A percentile compares a stretch with the other conserved stretches of the same genome.
phyloP scores from a whole-genome alignment of 176 grass and related monocot genomes.

The Carex parvula region DNA sequence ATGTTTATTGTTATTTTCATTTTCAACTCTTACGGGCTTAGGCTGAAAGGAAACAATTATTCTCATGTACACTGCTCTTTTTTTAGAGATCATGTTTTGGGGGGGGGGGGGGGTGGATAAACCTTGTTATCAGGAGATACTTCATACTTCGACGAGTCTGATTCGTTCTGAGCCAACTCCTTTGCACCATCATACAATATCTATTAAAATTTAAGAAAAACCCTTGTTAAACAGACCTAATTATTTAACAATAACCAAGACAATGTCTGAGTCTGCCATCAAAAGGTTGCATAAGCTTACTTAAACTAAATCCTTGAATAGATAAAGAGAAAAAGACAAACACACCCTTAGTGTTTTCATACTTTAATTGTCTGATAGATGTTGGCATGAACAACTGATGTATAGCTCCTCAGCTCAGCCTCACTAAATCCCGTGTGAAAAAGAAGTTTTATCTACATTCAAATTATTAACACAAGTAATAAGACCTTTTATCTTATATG shows the following conservation, averaged over 20 bases:
- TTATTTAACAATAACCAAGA: neutral
- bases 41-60: neutral
- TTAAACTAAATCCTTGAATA: conserved; percentile 31
- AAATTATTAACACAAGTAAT: conserved; percentile 21
- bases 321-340: conserved; percentile 37
- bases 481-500: neutral
- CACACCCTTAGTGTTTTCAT: conserved; percentile 75
- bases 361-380: conserved; percentile 99
- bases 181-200: conserved; percentile 91
- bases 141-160: conserved; percentile 65
- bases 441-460: conserved; percentile 86
- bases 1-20: neutral
- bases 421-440: conserved; percentile 93
- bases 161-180: conserved; percentile 78
- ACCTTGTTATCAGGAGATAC: conserved; percentile 73
- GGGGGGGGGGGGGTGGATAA: neutral
- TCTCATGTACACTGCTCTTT: neutral
- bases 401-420: conserved; percentile 80
- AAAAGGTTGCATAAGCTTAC: neutral
- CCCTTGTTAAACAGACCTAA: conserved; percentile 1
- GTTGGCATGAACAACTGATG: conserved; percentile 90
- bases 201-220: conserved; percentile 42
- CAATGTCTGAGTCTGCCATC: neutral
- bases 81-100: neutral
- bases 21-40: neutral